Percentiles rank a stretch among this genome's conserved stretches.
Conservation (phyloP, 148 eudicot species). For the Cornus controversa region DNA sequence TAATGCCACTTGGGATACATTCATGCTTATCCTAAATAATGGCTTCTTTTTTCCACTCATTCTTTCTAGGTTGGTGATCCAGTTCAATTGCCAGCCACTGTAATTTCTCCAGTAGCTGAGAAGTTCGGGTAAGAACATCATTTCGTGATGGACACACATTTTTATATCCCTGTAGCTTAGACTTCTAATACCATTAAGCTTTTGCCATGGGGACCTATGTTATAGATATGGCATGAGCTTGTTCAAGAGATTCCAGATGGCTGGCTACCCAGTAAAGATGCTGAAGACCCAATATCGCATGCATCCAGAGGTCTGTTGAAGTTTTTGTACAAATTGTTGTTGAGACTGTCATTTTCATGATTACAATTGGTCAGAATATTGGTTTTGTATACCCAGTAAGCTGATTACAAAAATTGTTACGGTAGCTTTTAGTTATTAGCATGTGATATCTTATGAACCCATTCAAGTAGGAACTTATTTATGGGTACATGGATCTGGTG, state of each 20-base stretch:
- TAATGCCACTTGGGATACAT: background rate
- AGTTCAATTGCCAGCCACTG: constrained; percentile 97
- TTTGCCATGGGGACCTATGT: constrained; percentile 7
- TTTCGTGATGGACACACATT: background rate
- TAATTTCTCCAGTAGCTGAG: constrained; percentile 77
- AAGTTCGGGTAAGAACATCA: constrained; percentile 56
- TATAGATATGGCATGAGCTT: constrained; percentile 86
- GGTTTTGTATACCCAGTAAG: too few relatives aligned
- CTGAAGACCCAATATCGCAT: constrained; percentile 96
- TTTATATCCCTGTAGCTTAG: constrained; percentile 1
- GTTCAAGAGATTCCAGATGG: constrained; percentile 89
- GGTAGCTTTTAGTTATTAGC: too few relatives aligned
- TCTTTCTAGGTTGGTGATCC: constrained; percentile 89
- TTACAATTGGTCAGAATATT: background rate
- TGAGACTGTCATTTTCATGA: background rate
- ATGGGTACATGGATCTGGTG: too few relatives aligned
- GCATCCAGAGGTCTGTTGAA: constrained; percentile 81
- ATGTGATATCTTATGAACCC: too few relatives aligned
- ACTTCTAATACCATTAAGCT: background rate
- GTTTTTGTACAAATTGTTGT: background rate
- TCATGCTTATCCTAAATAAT: background rate
- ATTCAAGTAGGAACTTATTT: too few relatives aligned
- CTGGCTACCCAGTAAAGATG: constrained; percentile 92
- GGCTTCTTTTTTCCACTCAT: background rate
- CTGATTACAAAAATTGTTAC: too few relatives aligned